Base-by-base conservation (phyloP, 78 protist species). In the Isochrysis galbana region DNA sequence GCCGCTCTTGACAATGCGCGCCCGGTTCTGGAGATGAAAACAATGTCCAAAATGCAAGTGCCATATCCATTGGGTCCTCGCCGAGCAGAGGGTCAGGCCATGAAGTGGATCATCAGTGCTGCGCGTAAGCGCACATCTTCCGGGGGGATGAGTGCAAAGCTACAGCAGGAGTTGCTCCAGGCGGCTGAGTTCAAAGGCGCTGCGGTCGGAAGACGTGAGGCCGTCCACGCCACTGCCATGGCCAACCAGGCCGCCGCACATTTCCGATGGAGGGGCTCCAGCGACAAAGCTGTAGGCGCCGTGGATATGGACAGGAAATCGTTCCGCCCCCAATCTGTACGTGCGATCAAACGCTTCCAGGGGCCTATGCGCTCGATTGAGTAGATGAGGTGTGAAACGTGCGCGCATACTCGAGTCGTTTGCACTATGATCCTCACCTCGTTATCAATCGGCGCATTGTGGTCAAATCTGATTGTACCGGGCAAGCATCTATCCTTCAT, bases 161-260 rank as follows among this genome's bases (percentile, higher is more conserved):
- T 54, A 19, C 10, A 19, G 32, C 19, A 21, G 10, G 67, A 54
- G 67, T 54, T 54, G 67, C 74, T 61, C 36, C 74, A 61, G 74
- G 74, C 74, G n/a, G 74, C 74, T 10, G 74, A 61, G 29, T 10
- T 7, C 74, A 61, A 61, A 32, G 74, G 74, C 74, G 23, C 74
- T 32, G 74, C 74, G 23, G 74, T 61, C 36, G 74, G 74, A 7
- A 61, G 26, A 32, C 74, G 74, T 32, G 23, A 7, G 29, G 74
- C 74, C 74, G 23, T 61, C n/a, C 74, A 61, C 74, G 3, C 19
- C n/a, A 23, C 26, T 11, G 74, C 74, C 23, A 7, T 61, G 74
- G 74, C 74, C 74, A 61, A 61, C 74, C 74, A 61, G 23, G 74
- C 74, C n/a, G 74, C 74, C n/a, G 74, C 74, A 7, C 74, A 61